phyloP scores from a whole-genome alignment of 306 rosid genomes.

The Vachellia pachyceras region DNA sequence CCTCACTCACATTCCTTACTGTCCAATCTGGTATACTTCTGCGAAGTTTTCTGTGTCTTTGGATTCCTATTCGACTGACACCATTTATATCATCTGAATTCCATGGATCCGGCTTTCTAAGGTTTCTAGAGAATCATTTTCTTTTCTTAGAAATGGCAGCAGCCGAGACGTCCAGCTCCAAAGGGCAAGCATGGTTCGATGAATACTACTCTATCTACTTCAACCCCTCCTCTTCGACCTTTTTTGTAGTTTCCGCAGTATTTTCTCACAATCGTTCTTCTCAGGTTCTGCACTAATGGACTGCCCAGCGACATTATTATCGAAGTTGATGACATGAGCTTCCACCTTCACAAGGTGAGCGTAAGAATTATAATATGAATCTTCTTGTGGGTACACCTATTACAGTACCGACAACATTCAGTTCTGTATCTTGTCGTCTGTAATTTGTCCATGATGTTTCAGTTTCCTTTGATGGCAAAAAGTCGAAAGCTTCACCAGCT shows the following conservation, averaged over 20 bases:
- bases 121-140: conserved; percentile 12
- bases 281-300: conserved; percentile 78
- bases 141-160: conserved; percentile 46
- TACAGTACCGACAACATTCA: conserved; percentile 8
- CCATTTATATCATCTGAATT: background rate
- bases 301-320: conserved; percentile 73
- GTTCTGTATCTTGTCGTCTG: background rate
- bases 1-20: background rate
- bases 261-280: conserved; percentile 6
- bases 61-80: conserved; percentile 8
- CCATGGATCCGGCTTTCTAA: conserved; percentile 21
- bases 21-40: background rate
- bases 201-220: background rate
- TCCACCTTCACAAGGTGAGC: conserved; percentile 76
- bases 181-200: conserved; percentile 76
- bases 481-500: conserved; percentile 60
- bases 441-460: conserved; percentile 13
- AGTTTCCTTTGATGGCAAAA: conserved; percentile 77
- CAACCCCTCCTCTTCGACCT: background rate
- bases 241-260: background rate
- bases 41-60: conserved; percentile 4
- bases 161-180: conserved; percentile 55
- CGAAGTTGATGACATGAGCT: conserved; percentile 66
- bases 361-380: background rate
- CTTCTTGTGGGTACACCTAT: background rate